Base-by-base conservation (phyloP, 2,329 filamentous ascomycete genomes). In the Colletotrichum salicis region DNA sequence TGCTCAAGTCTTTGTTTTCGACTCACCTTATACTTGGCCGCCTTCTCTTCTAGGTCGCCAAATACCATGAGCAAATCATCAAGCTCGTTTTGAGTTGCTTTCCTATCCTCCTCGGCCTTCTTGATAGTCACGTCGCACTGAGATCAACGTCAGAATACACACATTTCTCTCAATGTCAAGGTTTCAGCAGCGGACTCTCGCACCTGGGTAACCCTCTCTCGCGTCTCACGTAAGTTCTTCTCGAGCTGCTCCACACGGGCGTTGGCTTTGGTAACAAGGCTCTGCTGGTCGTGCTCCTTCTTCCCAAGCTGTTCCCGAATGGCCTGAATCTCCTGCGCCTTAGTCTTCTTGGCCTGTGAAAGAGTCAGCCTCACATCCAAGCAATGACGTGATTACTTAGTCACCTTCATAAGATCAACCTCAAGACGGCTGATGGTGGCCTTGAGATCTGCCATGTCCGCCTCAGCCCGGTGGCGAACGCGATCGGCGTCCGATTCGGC, bases 31-130 rank as follows among this genome's bases (percentile, higher is more conserved):
- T 96, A 94, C 76, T 89, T 90, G 54, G 87, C 86, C 60, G 90
- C 86, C 82, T 95, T 96, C 65, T 94, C 92, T 80, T 96, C 94
- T 22, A 95, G 79, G 78, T 96, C 94, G 15, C 90, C 91, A 80
- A 95, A 94, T 5, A 96, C 91, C 84, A 96, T 93, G 45, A 96
- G 83, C 65, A 96, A 85, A 79, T 96, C 94, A 75, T 96, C 94
- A 57, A 96, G 85, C 80, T 96, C 94, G 3, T 89, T 86, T 78
- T 96, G 93, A 5, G 88, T 87, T 1, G 87, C 83, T 72, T 90
- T 86, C 67, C 88, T 90, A 70, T 92, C 90, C 71, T 90, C 87
- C 75, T 91, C 89, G 73, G 89, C 91, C 74, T 87, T 82, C 57
- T 81, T 78, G 19, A 81, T 64, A 29, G 79, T 76, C 5, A 75